Evolutionary conservation across 2,329 filamentous ascomycete species (phyloP).

Genomic region (Blastomyces parvus): DNA sequence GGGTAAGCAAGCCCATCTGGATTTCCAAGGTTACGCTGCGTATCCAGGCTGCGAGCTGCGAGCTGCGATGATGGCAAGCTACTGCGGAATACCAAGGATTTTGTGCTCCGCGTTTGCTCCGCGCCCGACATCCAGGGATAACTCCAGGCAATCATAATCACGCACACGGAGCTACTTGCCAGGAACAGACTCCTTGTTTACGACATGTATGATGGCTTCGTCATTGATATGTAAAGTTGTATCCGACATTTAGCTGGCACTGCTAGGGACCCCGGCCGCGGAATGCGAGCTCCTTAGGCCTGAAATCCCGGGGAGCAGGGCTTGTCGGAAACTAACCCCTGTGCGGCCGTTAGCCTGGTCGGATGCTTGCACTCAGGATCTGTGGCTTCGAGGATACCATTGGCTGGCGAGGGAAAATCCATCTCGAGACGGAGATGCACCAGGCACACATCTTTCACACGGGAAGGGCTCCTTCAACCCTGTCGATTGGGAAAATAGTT

Average conservation of each 20-base stretch:
- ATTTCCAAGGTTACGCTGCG: not conserved
- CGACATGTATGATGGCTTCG: not conserved
- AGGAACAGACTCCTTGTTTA: not conserved
- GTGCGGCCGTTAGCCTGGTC: not conserved
- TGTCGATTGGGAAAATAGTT: not conserved
- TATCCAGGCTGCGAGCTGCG: not conserved
- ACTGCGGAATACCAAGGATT: not conserved
- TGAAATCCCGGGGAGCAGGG: not conserved
- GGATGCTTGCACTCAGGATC: conserved; percentile 1
- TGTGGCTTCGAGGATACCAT: not conserved
- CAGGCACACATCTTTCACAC: not conserved
- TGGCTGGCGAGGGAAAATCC: not conserved
- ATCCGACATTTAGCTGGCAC: not conserved
- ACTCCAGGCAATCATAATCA: not conserved
- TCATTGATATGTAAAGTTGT: not conserved
- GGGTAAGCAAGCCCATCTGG: not conserved
- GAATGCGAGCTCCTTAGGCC: not conserved
- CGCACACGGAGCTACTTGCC: not conserved
- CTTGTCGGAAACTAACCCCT: not conserved
- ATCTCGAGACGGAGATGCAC: not conserved
- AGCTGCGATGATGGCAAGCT: not conserved
- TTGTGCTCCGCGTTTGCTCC: not conserved
- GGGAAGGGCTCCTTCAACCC: not conserved
- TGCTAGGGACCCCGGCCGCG: not conserved
- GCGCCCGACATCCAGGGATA: not conserved